Percentiles rank a stretch among this genome's conserved stretches.
These are phyloP conservation scores for Gigaspora rosea DNA, from an alignment of 192 early-diverging fungal genomes.

Conservation along the genomic window DNA sequence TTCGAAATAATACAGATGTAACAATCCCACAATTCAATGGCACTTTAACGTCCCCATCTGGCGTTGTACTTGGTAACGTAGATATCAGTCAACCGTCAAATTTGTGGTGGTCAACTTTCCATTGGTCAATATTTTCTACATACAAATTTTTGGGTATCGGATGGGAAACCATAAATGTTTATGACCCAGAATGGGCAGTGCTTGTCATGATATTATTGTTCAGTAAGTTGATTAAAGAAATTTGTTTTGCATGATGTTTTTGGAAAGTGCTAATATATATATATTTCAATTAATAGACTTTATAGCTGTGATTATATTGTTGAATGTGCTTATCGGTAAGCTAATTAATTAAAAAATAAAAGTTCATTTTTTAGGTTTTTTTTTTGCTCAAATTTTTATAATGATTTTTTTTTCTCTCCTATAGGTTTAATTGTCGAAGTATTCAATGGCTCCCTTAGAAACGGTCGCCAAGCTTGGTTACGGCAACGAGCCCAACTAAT, in stretches of 20 bases:
- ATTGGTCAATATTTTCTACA: not conserved
- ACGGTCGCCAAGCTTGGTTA: conserved; percentile 6
- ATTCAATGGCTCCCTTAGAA: not conserved
- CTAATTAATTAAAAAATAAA: not conserved
- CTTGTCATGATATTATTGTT: not conserved
- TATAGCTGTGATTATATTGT: conserved; percentile 2
- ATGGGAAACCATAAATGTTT: not conserved
- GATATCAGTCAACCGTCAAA: not conserved
- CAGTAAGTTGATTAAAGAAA: not conserved
- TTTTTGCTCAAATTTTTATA: not conserved
- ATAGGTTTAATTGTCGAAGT: conserved; percentile 16
- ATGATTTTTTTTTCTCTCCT: not conserved
- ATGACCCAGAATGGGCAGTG: not conserved
- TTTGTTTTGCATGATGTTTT: not conserved
- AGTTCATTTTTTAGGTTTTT: not conserved
- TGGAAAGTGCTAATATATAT: not conserved
- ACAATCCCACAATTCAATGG: not conserved
- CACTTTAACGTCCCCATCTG: not conserved
- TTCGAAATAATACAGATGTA: not conserved
- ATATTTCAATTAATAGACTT: not conserved
- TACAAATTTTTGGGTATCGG: conserved; percentile 10
- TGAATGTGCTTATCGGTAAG: conserved; percentile 4
- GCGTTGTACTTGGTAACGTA: not conserved
- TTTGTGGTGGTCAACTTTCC: not conserved
- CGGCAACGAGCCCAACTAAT: conserved; percentile 16